phyloP scores from a whole-genome alignment of 2,329 filamentous ascomycete genomes.

The Xylariaceae sp. region DNA sequence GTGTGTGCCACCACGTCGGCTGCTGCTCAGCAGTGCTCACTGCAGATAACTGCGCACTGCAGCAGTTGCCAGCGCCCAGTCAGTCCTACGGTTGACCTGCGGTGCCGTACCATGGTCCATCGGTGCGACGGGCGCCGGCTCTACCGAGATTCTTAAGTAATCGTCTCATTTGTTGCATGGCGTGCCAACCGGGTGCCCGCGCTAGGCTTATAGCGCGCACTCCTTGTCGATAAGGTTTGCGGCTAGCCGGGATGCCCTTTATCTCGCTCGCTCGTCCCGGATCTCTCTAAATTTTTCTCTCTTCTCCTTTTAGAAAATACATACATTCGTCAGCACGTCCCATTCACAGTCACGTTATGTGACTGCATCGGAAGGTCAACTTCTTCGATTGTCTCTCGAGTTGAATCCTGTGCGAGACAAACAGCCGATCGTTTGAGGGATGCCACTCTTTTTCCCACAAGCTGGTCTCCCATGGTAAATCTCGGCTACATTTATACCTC shows the following conservation, averaged over 20 bases:
- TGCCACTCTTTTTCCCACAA: constrained; percentile 26
- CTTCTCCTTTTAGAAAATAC: constrained; percentile 23
- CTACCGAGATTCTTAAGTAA: too few species aligned
- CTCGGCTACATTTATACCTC: constrained; percentile 29
- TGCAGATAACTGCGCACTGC: too few species aligned
- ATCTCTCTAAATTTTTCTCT: neutral
- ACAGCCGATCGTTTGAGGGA: constrained; percentile 36
- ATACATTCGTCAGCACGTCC: constrained; percentile 32
- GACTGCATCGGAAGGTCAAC: constrained; percentile 27
- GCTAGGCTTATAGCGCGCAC: neutral
- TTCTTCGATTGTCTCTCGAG: constrained; percentile 25
- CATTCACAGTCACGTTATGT: constrained; percentile 26
- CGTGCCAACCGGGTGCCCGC: too few species aligned
- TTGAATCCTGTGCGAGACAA: constrained; percentile 33
- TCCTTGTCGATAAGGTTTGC: neutral
- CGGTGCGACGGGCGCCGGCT: too few species aligned
- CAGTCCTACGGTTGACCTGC: too few species aligned
- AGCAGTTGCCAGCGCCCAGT: too few species aligned
- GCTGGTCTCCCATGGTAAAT: constrained; percentile 35
- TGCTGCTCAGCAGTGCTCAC: too few species aligned
- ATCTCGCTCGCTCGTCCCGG: neutral
- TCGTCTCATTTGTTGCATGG: too few species aligned
- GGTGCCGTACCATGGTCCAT: too few species aligned
- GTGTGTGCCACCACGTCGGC: neutral
- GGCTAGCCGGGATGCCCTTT: neutral